Evolutionary conservation across 768 basidiomycete genomes (phyloP).

Genomic region (Tylopilus cervinicoccineus): DNA sequence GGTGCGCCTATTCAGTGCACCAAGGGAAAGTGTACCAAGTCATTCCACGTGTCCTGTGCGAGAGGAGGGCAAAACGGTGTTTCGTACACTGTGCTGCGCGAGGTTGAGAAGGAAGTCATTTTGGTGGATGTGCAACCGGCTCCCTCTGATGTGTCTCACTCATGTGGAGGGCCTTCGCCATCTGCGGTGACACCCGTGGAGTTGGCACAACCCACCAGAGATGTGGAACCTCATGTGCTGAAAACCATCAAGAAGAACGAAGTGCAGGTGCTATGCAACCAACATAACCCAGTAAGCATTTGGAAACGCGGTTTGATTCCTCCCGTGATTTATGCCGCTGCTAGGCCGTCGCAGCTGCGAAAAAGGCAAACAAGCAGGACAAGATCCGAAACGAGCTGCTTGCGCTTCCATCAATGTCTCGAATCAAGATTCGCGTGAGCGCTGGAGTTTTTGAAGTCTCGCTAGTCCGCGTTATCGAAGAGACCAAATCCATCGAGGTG

Average conservation of each 20-base stretch:
- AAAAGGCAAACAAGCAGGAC: constrained; percentile 71
- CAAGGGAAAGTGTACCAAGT: constrained; percentile 89
- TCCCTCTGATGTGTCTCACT: background rate
- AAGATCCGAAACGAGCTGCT: constrained; percentile 68
- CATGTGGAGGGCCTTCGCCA: constrained; percentile 2
- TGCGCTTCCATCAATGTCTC: constrained; percentile 62
- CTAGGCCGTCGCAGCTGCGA: constrained; percentile 71
- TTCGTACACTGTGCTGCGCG: constrained; percentile 56
- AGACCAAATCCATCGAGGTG: constrained; percentile 69
- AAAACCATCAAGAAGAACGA: constrained; percentile 72
- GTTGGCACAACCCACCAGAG: constrained; percentile 1
- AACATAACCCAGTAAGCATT: constrained; percentile 84
- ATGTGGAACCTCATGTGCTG: constrained; percentile 36
- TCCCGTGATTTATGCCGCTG: background rate
- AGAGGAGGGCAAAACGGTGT: constrained; percentile 48
- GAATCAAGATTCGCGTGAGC: constrained; percentile 81
- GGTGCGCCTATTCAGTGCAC: constrained; percentile 90
- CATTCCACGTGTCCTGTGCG: constrained; percentile 93
- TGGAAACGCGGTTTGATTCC: background rate
- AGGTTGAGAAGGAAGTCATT: constrained; percentile 81
- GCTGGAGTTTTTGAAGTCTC: constrained; percentile 87
- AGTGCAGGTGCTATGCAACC: constrained; percentile 74
- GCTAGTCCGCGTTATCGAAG: constrained; percentile 66
- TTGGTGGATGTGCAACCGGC: constrained; percentile 43
- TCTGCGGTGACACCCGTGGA: background rate